Evolutionary conservation across 2,329 filamentous ascomycete genomes (phyloP).

Genomic region (Byssoonygena ceratinophila): DNA sequence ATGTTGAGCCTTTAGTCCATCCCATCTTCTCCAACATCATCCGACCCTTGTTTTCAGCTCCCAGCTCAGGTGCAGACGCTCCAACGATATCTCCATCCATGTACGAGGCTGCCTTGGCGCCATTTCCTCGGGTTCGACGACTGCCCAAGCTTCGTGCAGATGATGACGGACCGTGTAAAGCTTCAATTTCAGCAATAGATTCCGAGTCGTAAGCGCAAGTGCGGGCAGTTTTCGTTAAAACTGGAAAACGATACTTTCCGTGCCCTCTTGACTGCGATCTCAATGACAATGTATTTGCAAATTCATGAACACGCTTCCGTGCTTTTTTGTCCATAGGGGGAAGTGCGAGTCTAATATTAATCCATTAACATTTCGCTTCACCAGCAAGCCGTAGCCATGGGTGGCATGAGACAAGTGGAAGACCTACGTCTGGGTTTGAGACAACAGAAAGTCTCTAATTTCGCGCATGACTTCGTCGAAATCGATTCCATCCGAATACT

Average conservation of each 20-base stretch:
- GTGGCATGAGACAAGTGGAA: too few relatives aligned
- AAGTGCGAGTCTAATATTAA: constrained; percentile 50
- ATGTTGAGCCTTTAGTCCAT: constrained; percentile 74
- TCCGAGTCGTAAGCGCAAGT: constrained; percentile 53
- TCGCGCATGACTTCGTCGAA: constrained; percentile 62
- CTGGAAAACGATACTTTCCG: constrained; percentile 61
- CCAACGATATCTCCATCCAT: constrained; percentile 83
- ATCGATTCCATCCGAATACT: constrained; percentile 62
- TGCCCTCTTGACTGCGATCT: constrained; percentile 75
- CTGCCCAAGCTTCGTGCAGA: neutral
- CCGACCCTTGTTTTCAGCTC: constrained; percentile 69
- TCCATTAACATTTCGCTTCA: neutral
- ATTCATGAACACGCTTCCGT: constrained; percentile 67
- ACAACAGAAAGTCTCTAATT: constrained; percentile 58
- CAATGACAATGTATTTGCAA: constrained; percentile 63
- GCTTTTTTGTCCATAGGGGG: constrained; percentile 74
- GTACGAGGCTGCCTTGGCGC: constrained; percentile 46
- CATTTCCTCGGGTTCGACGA: constrained; percentile 19
- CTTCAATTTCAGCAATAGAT: constrained; percentile 40
- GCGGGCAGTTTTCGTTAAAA: constrained; percentile 61
- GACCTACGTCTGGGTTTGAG: constrained; percentile 52
- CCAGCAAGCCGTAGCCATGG: constrained; percentile 5
- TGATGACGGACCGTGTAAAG: constrained; percentile 28
- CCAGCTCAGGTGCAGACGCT: constrained; percentile 71
- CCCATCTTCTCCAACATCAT: constrained; percentile 95